Conservation (phyloP, 345 rosid species). For the Arabis alpina region DNA sequence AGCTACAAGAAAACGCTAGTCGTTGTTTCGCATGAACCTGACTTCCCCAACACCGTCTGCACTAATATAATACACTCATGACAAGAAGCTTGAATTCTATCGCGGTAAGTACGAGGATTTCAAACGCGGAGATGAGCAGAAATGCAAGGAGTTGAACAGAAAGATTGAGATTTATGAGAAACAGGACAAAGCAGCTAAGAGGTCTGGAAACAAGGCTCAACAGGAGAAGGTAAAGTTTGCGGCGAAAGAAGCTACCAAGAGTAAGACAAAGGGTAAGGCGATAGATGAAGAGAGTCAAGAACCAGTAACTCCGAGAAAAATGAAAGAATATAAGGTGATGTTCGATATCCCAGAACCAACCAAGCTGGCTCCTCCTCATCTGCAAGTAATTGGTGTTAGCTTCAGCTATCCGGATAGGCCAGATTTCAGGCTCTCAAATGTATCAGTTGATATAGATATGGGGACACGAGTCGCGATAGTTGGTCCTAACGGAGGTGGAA, state of each 20-base stretch:
- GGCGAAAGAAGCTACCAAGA: constrained; percentile 63
- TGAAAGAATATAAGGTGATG: constrained; percentile 92
- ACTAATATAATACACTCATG: constrained; percentile 88
- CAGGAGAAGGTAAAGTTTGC: constrained; percentile 83
- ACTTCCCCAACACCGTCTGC: constrained; percentile 92
- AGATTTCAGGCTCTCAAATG: constrained; percentile 77
- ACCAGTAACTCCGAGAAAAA: constrained; percentile 75
- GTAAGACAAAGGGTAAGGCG: constrained; percentile 69
- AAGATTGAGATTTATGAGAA: constrained; percentile 75
- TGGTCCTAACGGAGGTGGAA: constrained; percentile 98
- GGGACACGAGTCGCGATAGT: constrained; percentile 93
- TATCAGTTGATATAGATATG: constrained; percentile 97
- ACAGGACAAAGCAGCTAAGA: constrained; percentile 86
- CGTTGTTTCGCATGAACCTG: constrained; percentile 94
- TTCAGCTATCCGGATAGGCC: constrained; percentile 81
- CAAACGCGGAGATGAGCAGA: constrained; percentile 86
- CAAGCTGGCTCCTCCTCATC: constrained; percentile 86
- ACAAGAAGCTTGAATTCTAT: constrained; percentile 72
- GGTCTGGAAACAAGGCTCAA: constrained; percentile 74
- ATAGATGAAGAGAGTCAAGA: constrained; percentile 69
- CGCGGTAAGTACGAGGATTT: constrained; percentile 89
- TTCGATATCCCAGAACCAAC: constrained; percentile 97
- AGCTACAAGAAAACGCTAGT: constrained; percentile 92
- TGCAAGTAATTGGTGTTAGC: constrained; percentile 88
- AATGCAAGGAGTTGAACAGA: constrained; percentile 88